Base-by-base conservation (phyloP, 2,329 filamentous ascomycete species). In the Berkeleyomyces rouxiae region DNA sequence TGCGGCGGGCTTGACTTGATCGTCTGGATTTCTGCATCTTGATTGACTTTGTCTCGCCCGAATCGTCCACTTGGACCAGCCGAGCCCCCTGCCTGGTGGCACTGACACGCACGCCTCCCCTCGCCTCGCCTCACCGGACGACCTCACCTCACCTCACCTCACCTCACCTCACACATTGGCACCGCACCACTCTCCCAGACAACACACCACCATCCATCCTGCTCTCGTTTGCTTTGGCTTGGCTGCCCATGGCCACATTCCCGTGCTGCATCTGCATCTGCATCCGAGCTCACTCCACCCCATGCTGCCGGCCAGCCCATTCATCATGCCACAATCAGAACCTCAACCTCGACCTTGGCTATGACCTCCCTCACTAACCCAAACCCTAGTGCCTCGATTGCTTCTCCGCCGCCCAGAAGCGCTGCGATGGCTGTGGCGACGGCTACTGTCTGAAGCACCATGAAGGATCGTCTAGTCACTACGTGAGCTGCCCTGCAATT, bases 361-460 rank as follows among this genome's bases (percentile, higher is more conserved):
- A 23, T 23, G 23, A 23, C 23, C 23, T 23, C 23, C 23, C 23
- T 23, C 23, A 2, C 49, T 53, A 36, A 53, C 47, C n/a, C n/a
- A 16, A 62, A 37, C 44, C 16, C 2, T 66, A 90, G 85, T 96
- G 91, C 71, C 79, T 82, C 59, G 79, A 82, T 46, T 96, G 91
- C 74, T 88, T 90, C 69, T 75, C 80, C 36, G 74, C 79, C 51
- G 88, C 85, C 36, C 88, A 92, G 69, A 81, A 84, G 55, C 79
- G 77, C 42, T 96, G 91, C 71, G 79, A 77, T 65, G 79, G 79
- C 64, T 96, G 91, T 72, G 80, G 80, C 49, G 86, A 87, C 62
- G 87, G 88, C 61, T 96, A 95, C 71, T 96, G 91, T 72, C 79
- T 86, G 65, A 79, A 86, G 63, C 89, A 95, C 70, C 90, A 95